Evolutionary conservation across 139 green algal genomes (phyloP), one percentile per base, ranked within the genome.

Genomic region (Volvox africanus): DNA sequence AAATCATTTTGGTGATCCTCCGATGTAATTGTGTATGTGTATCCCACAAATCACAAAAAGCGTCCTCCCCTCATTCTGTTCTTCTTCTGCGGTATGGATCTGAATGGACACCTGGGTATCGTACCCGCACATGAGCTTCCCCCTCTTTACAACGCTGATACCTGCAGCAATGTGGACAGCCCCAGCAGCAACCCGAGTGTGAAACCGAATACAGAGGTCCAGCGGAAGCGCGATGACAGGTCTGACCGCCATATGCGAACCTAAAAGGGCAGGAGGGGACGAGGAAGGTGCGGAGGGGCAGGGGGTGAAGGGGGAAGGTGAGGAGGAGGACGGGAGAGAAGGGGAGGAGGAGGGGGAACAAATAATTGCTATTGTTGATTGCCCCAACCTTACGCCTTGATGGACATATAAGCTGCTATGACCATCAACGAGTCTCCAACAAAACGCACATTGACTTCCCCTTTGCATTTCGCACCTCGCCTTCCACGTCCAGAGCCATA

Each of bases 121-220:
- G 5, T 55, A 55, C 44, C 44, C 44, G 44, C 44, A 9, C 9
- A 55, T 9, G 44, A 55, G 5, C 44, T 55, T 55, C 44, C 44
- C 44, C 44, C 44, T 55, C 44, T 55, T 55, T 55, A 55, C 44
- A 9, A 9, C 44, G 44, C 44, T 9, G 9, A 11, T 73, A 89
- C 85, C 85, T 90, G 87, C 76, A 91, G 33, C 33, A 91, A 62
- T 19, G 76, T 91, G 30, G 33, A 76, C n/a, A 91, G 87, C n/a
- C 87, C 76, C 61, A 86, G 61, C 33, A 68, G 1, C 33, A 91
- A 77, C 24, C 87, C 87, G 61, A 91, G 26, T 24, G 75, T 91
- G 87, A 91, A 91, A 61, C 87, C 87, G 61, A 91, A 35, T 32
- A 79, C 76, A 0, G 61, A 68, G 87, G 16, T 69, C 87, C 75